Conservation (phyloP, 768 basidiomycete genomes). For the Chalciporus sphaerocephalus region DNA sequence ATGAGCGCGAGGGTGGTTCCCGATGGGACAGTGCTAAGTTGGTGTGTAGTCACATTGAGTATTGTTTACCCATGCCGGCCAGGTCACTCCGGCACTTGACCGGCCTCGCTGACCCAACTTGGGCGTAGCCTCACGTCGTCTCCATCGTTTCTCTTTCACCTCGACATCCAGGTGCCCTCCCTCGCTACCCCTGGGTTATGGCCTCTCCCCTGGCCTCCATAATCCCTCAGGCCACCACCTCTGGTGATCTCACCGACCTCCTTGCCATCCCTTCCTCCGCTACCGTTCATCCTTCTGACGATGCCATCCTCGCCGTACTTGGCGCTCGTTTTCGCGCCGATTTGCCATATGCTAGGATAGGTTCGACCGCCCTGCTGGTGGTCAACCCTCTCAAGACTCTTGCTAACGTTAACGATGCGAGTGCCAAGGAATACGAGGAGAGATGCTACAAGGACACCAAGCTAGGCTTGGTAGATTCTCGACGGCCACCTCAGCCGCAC, state of each 20-base stretch:
- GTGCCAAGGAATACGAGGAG: slow-evolving; percentile 55
- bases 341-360: slow-evolving; percentile 50
- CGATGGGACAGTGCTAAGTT: too few relatives aligned
- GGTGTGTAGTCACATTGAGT: too few relatives aligned
- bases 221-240: slow-evolving; percentile 36
- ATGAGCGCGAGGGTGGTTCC: too few relatives aligned
- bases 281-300: slow-evolving; percentile 51
- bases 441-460: slow-evolving; percentile 51
- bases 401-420: slow-evolving; percentile 52
- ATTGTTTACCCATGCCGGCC: background rate
- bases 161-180: slow-evolving; percentile 8
- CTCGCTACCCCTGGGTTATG: slow-evolving; percentile 32
- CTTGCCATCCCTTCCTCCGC: slow-evolving; percentile 35
- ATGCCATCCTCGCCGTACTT: slow-evolving; percentile 52
- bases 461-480: slow-evolving; percentile 35
- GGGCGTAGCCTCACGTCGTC: slow-evolving; percentile 3
- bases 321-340: slow-evolving; percentile 56
- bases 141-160: slow-evolving; percentile 6
- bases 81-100: background rate
- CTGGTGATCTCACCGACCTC: slow-evolving; percentile 49
- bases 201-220: slow-evolving; percentile 33
- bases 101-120: slow-evolving; percentile 1
- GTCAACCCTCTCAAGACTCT: slow-evolving; percentile 60
- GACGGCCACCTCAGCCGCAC: slow-evolving; percentile 49
- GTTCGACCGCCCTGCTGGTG: slow-evolving; percentile 47